Conservation (phyloP, 768 basidiomycete species). For the Hemileccinum impolitum region DNA sequence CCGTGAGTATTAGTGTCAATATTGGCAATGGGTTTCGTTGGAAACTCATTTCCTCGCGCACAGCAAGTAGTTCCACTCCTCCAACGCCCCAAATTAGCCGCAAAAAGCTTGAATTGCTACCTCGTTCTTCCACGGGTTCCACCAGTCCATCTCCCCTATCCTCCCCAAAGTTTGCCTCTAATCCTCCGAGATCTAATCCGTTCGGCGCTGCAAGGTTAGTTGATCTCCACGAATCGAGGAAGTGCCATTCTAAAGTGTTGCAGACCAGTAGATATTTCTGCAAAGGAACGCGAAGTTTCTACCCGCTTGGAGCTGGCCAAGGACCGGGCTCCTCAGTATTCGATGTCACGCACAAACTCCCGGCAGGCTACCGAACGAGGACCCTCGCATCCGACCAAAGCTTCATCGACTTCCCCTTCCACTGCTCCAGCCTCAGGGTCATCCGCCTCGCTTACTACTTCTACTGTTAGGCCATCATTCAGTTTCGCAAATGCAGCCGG, state of each 20-base stretch:
- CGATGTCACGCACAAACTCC: constrained; percentile 51
- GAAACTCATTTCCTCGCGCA: constrained; percentile 7
- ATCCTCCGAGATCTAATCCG: constrained; percentile 59
- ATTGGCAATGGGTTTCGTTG: constrained; percentile 4
- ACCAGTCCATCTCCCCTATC: constrained; percentile 71
- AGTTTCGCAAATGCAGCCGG: constrained; percentile 82
- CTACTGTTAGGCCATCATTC: constrained; percentile 64
- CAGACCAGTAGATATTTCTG: constrained; percentile 82
- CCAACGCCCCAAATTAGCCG: constrained; percentile 79
- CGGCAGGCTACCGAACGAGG: constrained; percentile 47
- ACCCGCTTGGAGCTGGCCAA: constrained; percentile 52
- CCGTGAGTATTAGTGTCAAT: constrained; percentile 47
- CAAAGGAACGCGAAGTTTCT: constrained; percentile 70
- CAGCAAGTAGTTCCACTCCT: constrained; percentile 71
- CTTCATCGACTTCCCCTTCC: constrained; percentile 30
- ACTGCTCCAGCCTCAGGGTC: constrained; percentile 13
- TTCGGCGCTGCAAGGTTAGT: constrained; percentile 84
- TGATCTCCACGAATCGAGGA: not conserved
- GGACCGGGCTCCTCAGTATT: constrained; percentile 33
- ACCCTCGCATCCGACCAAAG: constrained; percentile 26
- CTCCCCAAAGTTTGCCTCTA: constrained; percentile 67
- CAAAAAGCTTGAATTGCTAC: constrained; percentile 81
- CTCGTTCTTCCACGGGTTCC: constrained; percentile 68
- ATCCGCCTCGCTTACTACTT: constrained; percentile 31
- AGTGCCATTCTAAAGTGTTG: constrained; percentile 10